A percentile compares a stretch with the other conserved stretches of the same genome.
phyloP scores from a whole-genome alignment of 164 flowering plant species.

The Magnolia kwangsiensis region DNA sequence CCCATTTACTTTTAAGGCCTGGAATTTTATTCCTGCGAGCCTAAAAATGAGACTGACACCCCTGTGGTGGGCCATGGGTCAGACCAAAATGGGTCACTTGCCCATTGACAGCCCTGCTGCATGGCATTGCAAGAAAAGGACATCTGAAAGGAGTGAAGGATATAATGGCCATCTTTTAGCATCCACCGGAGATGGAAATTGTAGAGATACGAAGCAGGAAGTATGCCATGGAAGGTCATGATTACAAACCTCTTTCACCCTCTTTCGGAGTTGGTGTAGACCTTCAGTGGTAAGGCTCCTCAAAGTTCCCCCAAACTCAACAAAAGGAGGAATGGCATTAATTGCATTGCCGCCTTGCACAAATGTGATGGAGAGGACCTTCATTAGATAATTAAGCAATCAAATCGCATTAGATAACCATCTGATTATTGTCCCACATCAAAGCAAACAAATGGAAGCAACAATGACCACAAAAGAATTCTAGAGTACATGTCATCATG shows the following conservation, averaged over 20 bases:
- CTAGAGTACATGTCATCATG: neutral
- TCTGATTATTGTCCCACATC: neutral
- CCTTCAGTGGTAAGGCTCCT: slow-evolving; percentile 86
- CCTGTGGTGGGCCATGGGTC: neutral
- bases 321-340: slow-evolving; percentile 51
- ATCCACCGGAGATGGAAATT: neutral
- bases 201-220: neutral
- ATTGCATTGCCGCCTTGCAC: slow-evolving; percentile 52
- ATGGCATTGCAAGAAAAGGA: too few relatives aligned
- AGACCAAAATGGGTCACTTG: neutral
- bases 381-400: slow-evolving; percentile 14
- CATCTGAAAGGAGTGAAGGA: neutral
- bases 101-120: neutral
- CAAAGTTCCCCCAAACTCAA: slow-evolving; percentile 75
- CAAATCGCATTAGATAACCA: neutral
- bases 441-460: neutral
- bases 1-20: neutral
- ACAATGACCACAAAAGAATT: neutral
- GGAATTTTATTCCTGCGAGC: neutral
- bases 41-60: neutral
- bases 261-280: slow-evolving; percentile 43
- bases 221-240: neutral
- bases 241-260: slow-evolving; percentile 66
- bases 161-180: neutral
- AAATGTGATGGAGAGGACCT: slow-evolving; percentile 86